Conservation (phyloP, 1,284 basidiomycete genomes). For the Sanghuangporus sanghuang region DNA sequence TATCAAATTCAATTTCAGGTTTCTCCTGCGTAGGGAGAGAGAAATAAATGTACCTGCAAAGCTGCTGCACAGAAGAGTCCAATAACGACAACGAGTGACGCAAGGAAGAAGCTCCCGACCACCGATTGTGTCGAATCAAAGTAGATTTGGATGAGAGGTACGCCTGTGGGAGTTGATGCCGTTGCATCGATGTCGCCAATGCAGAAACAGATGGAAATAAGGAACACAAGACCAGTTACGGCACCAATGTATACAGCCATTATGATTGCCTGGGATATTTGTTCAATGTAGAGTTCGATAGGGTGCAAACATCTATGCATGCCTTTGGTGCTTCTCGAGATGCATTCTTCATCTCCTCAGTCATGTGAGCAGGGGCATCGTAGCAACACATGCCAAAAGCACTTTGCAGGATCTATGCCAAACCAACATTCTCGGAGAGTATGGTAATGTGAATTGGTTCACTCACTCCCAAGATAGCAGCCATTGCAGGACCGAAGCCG, state of each 20-base stretch:
- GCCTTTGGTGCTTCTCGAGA: conserved; percentile 16
- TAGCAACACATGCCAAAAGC: conserved; percentile 18
- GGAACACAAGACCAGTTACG: conserved; percentile 16
- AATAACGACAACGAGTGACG: conserved; percentile 13
- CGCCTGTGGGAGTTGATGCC: conserved; percentile 13
- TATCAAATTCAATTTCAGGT: not conserved
- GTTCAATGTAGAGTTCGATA: not conserved
- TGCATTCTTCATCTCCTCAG: conserved; percentile 18
- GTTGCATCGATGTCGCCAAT: conserved; percentile 15
- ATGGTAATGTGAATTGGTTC: not conserved
- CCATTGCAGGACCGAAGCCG: conserved; percentile 17
- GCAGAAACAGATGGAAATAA: conserved; percentile 17
- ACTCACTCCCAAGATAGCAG: conserved; percentile 15
- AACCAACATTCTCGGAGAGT: not conserved
- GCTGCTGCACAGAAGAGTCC: conserved; percentile 13
- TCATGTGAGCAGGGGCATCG: conserved; percentile 17
- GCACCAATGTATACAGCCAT: conserved; percentile 17
- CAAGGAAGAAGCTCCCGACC: conserved; percentile 13
- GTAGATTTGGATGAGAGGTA: conserved; percentile 18
- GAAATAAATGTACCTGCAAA: not conserved
- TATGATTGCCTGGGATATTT: conserved; percentile 8
- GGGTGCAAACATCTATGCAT: not conserved
- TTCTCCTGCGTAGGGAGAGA: not conserved
- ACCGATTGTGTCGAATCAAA: conserved; percentile 16
- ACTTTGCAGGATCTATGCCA: conserved; percentile 13